phyloP scores from a whole-genome alignment of 768 basidiomycete genomes.

The Leccinum subgranulosum region DNA sequence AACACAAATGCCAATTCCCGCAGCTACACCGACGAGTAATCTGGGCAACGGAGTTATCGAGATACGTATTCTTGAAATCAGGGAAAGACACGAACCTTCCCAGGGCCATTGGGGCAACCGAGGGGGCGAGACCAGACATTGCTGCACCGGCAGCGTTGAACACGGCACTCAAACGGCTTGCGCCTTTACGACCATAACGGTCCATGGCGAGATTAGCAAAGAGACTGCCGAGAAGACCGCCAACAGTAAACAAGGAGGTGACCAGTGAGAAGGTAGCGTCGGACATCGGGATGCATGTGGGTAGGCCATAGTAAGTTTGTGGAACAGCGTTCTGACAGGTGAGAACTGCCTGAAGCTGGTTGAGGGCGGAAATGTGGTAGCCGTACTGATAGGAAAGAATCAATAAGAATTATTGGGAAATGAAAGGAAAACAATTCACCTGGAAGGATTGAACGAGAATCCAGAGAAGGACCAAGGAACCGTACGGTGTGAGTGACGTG shows the following conservation, averaged over 20 bases:
- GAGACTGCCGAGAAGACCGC: constrained; percentile 79
- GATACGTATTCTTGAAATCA: neutral
- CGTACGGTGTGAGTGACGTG: constrained; percentile 53
- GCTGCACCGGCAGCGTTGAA: constrained; percentile 56
- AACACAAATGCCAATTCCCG: constrained; percentile 74
- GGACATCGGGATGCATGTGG: constrained; percentile 79
- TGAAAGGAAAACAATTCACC: constrained; percentile 23
- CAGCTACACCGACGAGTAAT: constrained; percentile 64
- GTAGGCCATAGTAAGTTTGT: constrained; percentile 39
- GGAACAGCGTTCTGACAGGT: constrained; percentile 52
- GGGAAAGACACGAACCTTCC: constrained; percentile 53
- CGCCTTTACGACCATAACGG: constrained; percentile 65
- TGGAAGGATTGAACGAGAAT: constrained; percentile 59
- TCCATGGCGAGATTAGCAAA: constrained; percentile 68
- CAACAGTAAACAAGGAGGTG: constrained; percentile 83
- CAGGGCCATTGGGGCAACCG: constrained; percentile 51
- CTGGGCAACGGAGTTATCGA: constrained; percentile 31
- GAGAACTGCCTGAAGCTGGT: constrained; percentile 78
- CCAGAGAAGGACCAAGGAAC: constrained; percentile 68
- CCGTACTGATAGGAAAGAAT: constrained; percentile 55
- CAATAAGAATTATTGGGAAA: neutral
- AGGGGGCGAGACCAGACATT: constrained; percentile 64
- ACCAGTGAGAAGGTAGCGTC: constrained; percentile 75
- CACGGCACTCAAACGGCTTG: constrained; percentile 55
- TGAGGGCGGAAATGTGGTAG: constrained; percentile 90